Conservation (phyloP, 441 rosid genomes). For the Erodium trifolium region DNA sequence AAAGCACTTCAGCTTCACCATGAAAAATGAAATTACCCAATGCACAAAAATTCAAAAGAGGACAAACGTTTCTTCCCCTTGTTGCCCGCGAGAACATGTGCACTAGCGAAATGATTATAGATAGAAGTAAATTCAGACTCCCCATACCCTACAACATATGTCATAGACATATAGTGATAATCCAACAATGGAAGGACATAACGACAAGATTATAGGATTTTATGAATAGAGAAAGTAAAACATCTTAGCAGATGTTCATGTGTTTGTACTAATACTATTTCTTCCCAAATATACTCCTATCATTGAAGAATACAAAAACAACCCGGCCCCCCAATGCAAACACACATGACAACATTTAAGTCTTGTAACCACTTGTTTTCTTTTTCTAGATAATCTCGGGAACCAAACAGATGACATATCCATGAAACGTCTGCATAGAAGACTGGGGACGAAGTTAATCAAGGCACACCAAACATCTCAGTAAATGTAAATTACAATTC, state of each 20-base stretch:
- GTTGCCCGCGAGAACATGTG: neutral
- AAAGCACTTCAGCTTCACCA: neutral
- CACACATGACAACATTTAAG: neutral
- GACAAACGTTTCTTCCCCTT: neutral
- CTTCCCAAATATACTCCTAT: neutral
- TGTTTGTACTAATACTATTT: neutral
- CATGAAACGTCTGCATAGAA: neutral
- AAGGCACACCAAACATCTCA: neutral
- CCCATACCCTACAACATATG: no score
- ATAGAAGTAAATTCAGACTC: neutral
- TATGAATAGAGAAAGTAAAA: neutral
- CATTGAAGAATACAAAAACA: neutral
- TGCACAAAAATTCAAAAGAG: neutral
- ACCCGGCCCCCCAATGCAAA: neutral
- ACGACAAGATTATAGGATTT: neutral
- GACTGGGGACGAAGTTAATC: neutral
- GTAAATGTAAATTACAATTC: neutral
- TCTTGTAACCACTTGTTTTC: neutral
- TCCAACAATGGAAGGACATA: neutral
- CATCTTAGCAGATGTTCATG: neutral
- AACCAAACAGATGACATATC: slow-evolving; percentile 9
- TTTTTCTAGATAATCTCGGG: slow-evolving; percentile 7
- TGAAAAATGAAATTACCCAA: neutral
- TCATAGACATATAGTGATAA: no score
- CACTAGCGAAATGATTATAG: neutral